Evolutionary conservation across 805 yeast genomes (phyloP).

Genomic region (Yarrowia keelungensis): DNA sequence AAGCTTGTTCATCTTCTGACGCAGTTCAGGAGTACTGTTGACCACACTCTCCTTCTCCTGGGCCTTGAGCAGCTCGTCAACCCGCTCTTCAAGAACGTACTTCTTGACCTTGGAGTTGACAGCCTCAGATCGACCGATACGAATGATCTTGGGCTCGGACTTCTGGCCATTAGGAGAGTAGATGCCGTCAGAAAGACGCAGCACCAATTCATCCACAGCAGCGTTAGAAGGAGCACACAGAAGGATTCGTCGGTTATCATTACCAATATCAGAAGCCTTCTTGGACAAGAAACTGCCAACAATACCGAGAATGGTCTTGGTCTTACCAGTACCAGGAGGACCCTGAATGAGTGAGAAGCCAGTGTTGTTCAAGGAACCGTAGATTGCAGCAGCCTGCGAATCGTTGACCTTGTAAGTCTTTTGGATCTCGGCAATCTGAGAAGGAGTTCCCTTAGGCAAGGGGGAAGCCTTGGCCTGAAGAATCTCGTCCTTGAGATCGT

Average conservation of each 20-base stretch:
- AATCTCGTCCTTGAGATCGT: conserved; percentile 74
- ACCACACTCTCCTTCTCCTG: conserved; percentile 48
- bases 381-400: conserved; percentile 91
- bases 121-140: conserved; percentile 90
- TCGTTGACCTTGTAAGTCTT: conserved; percentile 67
- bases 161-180: conserved; percentile 52
- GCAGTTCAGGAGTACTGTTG: conserved; percentile 51
- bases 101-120: conserved; percentile 82
- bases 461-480: conserved; percentile 67
- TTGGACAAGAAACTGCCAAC: conserved; percentile 68
- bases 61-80: conserved; percentile 64
- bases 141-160: conserved; percentile 71
- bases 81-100: conserved; percentile 82
- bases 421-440: conserved; percentile 51
- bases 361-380: conserved; percentile 65
- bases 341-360: conserved; percentile 96
- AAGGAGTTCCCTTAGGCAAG: conserved; percentile 47
- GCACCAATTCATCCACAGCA: conserved; percentile 93
- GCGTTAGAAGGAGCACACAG: conserved; percentile 99
- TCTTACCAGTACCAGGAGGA: conserved; percentile 99
- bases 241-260: conserved; percentile 60
- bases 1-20: conserved; percentile 48
- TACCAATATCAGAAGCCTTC: conserved; percentile 39
- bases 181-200: conserved; percentile 80
- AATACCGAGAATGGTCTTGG: conserved; percentile 93